Base-by-base conservation (phyloP, 2,329 filamentous ascomycete species). In the Paracoccidioides brasiliensis region DNA sequence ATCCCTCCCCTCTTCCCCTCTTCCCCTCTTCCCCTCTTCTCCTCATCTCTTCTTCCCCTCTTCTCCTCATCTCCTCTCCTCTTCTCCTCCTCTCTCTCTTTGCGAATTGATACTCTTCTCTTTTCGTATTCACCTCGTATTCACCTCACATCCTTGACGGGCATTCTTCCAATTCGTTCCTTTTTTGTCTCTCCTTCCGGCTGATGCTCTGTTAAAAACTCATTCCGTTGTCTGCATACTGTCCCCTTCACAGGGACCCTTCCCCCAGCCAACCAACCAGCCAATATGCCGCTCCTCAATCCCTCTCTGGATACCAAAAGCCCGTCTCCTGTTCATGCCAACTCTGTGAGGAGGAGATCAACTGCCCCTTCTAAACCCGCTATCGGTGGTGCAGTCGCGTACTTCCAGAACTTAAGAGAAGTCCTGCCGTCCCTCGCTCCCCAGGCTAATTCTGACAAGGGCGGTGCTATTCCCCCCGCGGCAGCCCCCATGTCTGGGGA, bases 401-500 rank as follows among this genome's bases (percentile, higher is more conserved):
- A 71, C 60, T 64, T 63, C 41, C 62, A 68, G 55, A 64, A 62
- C 54, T 22, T 22, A 22, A 66, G 56, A 56, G 65, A 70, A 58
- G 60, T 66, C 56, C 65, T 67, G 28, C 59, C 66, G 48, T 61
- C 66, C 42, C 64, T 64, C 50, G 66, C 68, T 38, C 49, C 61
- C 49, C 55, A 54, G 59, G 64, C 63, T 10, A 15, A 35, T 49
- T 58, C 65, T 45, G 57, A 57, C 59, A 68, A 62, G 61, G 69
- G 66, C 42, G 62, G 70, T 55, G 59, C 74, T 57, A 72, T 74
- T 48, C 72, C 77, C 50, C 83, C 84, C 50, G 82, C 84, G 60
- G 79, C 82, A 61, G 79, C 82, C 63, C 80, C 79, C 64, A 74
- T 81, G 60, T 71, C 76, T 61, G 76, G 69, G 58, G 67, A 67